Base-by-base conservation (phyloP, 257 asterid genomes). In the Lithospermum erythrorhizon region DNA sequence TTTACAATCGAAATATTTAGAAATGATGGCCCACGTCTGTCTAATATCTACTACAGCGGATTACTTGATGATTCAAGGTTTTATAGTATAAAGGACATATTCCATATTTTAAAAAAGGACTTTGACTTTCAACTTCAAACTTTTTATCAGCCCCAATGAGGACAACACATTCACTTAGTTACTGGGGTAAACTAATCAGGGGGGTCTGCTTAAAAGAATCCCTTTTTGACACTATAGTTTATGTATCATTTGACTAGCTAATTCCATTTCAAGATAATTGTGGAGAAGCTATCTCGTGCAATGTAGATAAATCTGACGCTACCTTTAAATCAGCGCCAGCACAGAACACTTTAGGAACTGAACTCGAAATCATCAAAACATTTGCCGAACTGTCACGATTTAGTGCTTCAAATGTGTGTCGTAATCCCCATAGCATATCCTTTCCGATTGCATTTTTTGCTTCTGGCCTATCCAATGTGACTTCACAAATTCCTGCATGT, bases 251-350 rank as follows among this genome's bases (percentile, higher is more conserved):
- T 11, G 17, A 41, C 49, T 41, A 14, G 49, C 18, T 11, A 11
- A 41, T 11, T 41, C 18, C 18, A 41, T 41, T 11, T 11, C 5
- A 11, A 41, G 49, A 41, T 41, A 41, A 41, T 41, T 14, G 11
- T 5, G 0, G 0, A 21, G 16, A 11, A 41, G 25, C 5, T 9
- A 23, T 37, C 45, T 25, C 19, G n/a, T 17, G 7, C 30, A 22
- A 37, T 53, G 62, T 11, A 10, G n/a, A n/a, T n/a, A 61, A 53
- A 53, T 61, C 9, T 24, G 24, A 57, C 59, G 14, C 19, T 69
- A 90, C 98, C 95, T 91, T 91, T 75, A 91, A 73, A 86, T 91
- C 96, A 74, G 98, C 96, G 65, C 98, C 98, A 70, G 96, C 94
- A 68, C 98, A 91, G 57, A 91, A 91, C 47, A 78, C 88, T 72